Evolutionary conservation across 331 rosid species (phyloP).

Genomic region (Ulmus americana): DNA sequence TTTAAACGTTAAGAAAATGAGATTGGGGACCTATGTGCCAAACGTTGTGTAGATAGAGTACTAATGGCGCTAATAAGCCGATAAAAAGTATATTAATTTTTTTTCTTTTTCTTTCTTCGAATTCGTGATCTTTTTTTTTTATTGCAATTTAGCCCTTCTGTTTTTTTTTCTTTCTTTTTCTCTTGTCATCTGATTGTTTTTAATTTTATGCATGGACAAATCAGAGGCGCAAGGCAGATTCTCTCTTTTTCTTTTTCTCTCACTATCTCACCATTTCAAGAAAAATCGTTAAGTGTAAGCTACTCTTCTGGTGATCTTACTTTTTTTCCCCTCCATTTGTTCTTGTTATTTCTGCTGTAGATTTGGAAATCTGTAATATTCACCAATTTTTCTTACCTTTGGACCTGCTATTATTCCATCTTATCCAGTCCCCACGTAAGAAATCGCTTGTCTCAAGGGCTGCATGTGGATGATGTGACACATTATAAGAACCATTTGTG

Average conservation of each 20-base stretch:
- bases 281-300: neutral
- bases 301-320: neutral
- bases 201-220: conserved; percentile 1
- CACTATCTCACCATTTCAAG: neutral
- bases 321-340: neutral
- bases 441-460: neutral
- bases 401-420: neutral
- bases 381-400: too few relatives aligned
- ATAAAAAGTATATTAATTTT: too few relatives aligned
- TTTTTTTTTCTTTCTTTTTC: neutral
- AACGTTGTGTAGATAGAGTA: too few relatives aligned
- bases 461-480: neutral
- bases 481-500: neutral
- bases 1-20: too few relatives aligned
- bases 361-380: too few relatives aligned
- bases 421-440: neutral
- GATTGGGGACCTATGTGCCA: too few relatives aligned
- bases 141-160: neutral
- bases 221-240: neutral
- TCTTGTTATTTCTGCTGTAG: neutral
- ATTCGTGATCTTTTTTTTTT: too few relatives aligned
- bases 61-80: too few relatives aligned
- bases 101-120: too few relatives aligned
- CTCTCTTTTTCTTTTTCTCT: neutral
- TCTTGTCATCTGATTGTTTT: neutral